A percentile compares a stretch with the other conserved stretches of the same genome.
These are phyloP conservation scores for Gymnopus androsaceus DNA, from an alignment of 1,284 basidiomycete genomes.

Conservation along the genomic window DNA sequence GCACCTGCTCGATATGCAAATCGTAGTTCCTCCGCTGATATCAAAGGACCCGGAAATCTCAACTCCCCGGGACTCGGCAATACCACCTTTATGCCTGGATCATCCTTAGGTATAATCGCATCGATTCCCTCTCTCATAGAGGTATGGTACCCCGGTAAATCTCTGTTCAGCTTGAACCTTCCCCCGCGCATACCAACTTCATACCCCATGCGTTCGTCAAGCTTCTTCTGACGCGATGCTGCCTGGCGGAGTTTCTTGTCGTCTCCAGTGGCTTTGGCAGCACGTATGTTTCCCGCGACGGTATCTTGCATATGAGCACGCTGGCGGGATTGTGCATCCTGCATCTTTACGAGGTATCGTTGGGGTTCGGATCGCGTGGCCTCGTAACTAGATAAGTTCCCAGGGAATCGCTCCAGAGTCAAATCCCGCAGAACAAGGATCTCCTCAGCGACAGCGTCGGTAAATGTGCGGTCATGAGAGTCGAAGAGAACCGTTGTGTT, in stretches of 20 bases:
- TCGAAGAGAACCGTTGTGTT: conserved; percentile 62
- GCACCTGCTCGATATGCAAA: conserved; percentile 47
- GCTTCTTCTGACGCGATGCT: conserved; percentile 64
- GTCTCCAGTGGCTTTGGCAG: conserved; percentile 62
- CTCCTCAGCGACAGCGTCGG: conserved; percentile 67
- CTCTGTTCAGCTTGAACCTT: conserved; percentile 69
- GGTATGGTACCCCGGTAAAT: conserved; percentile 49
- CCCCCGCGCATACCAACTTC: conserved; percentile 30
- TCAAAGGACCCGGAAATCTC: conserved; percentile 52
- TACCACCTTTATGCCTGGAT: conserved; percentile 47
- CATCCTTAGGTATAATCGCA: conserved; percentile 44
- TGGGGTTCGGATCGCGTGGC: conserved; percentile 51
- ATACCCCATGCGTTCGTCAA: conserved; percentile 31
- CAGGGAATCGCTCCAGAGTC: conserved; percentile 61
- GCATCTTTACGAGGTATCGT: conserved; percentile 49
- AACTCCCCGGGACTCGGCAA: conserved; percentile 49
- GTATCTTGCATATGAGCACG: conserved; percentile 50
- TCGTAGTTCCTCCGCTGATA: conserved; percentile 51
- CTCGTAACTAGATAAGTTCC: conserved; percentile 63
- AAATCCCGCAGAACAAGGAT: conserved; percentile 64
- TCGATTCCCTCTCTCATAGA: conserved; percentile 49
- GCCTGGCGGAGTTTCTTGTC: conserved; percentile 64
- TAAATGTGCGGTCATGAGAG: conserved; percentile 74
- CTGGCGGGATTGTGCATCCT: conserved; percentile 60
- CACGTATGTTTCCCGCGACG: conserved; percentile 41